Conservation (phyloP, 495 filamentous ascomycete species). For the Trichoderma parareesei region DNA sequence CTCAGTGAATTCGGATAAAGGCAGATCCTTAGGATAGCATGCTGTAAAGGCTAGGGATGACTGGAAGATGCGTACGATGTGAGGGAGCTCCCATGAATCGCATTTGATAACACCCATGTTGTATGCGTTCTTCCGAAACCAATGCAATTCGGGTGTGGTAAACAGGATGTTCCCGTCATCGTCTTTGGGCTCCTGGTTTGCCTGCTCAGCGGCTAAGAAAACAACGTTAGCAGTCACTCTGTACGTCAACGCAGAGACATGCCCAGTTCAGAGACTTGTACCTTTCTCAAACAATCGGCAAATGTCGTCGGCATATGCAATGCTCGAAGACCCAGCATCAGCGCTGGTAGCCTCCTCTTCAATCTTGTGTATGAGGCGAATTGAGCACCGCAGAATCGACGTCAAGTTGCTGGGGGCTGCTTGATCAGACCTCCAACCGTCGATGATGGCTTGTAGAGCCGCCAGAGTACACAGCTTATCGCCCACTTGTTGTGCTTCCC, state of each 20-base stretch:
- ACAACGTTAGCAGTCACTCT: constrained; percentile 17
- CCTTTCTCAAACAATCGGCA: constrained; percentile 57
- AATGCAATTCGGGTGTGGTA: constrained; percentile 58
- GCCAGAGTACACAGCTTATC: constrained; percentile 49
- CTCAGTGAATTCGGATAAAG: constrained; percentile 34
- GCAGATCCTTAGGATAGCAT: constrained; percentile 45
- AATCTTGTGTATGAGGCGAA: constrained; percentile 50
- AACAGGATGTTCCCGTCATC: constrained; percentile 35
- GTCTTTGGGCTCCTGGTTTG: constrained; percentile 32
- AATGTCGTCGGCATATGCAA: constrained; percentile 22
- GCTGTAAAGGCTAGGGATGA: constrained; percentile 55
- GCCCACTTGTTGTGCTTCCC: constrained; percentile 62
- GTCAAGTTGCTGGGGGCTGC: constrained; percentile 50
- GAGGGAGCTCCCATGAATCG: constrained; percentile 42
- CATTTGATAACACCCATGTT: constrained; percentile 56
- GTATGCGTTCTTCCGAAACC: constrained; percentile 74
- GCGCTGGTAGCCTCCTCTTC: constrained; percentile 27
- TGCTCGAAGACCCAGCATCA: not conserved
- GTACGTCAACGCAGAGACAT: too few species aligned
- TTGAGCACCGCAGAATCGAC: constrained; percentile 56
- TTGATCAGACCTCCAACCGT: constrained; percentile 16
- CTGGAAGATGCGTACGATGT: constrained; percentile 48
- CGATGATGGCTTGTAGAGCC: constrained; percentile 50
- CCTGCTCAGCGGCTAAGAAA: constrained; percentile 32
- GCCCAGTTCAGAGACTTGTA: constrained; percentile 22